Conservation (phyloP, 2,329 filamentous ascomycete species). For the Huntiella decipiens region DNA sequence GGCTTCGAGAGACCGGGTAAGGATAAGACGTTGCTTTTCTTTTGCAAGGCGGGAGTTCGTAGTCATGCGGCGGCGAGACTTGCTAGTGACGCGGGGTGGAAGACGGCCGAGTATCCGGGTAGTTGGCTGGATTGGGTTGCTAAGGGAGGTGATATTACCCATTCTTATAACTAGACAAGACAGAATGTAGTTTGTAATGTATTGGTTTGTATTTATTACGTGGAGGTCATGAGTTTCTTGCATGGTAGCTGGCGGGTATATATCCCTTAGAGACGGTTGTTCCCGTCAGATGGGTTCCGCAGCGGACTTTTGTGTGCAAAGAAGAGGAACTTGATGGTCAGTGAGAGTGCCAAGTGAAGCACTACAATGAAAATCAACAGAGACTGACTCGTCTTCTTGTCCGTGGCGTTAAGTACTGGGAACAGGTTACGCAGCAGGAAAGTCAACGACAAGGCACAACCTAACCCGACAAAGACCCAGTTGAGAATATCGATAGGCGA, state of each 20-base stretch:
- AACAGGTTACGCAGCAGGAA: conserved; percentile 77
- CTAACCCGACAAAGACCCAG: conserved; percentile 79
- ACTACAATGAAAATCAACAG: conserved; percentile 67
- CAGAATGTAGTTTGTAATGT: neutral
- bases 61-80: conserved; percentile 58
- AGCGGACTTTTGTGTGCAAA: conserved; percentile 61
- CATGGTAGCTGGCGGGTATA: neutral
- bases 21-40: conserved; percentile 55
- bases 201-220: neutral
- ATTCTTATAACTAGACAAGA: conserved; percentile 6
- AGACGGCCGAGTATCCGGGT: conserved; percentile 52
- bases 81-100: conserved; percentile 61
- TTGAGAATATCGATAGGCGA: conserved; percentile 72
- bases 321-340: conserved; percentile 93
- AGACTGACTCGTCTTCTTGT: conserved; percentile 77
- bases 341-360: conserved; percentile 72
- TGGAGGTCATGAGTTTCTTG: neutral
- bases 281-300: neutral
- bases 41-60: conserved; percentile 82
- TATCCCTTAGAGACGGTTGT: neutral
- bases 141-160: conserved; percentile 37
- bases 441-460: conserved; percentile 62
- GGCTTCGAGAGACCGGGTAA: conserved; percentile 50
- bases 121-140: conserved; percentile 70
- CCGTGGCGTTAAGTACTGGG: conserved; percentile 81